These are phyloP conservation scores for Cutaneotrichosporon curvatum DNA, from an alignment of 1,284 basidiomycete species.

Conservation along the genomic window DNA sequence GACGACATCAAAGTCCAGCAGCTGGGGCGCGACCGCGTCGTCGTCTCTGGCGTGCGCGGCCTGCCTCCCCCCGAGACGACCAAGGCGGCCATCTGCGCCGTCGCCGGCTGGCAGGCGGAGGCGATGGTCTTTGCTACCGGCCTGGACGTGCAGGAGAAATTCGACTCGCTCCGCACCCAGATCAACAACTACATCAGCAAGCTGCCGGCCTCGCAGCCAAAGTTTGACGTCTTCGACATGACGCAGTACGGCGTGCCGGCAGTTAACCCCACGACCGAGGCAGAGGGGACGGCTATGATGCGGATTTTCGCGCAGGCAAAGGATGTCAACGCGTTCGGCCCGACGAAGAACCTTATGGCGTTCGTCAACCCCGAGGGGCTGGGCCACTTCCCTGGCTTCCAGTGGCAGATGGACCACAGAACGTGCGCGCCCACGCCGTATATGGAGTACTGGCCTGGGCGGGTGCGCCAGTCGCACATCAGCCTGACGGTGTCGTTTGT, in stretches of 20 bases:
- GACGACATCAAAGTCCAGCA: constrained; percentile 15
- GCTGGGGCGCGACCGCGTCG: constrained; percentile 18
- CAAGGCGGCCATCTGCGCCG: constrained; percentile 22
- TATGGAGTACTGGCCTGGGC: constrained; percentile 19
- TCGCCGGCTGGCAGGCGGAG: constrained; percentile 27
- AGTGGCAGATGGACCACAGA: constrained; percentile 8
- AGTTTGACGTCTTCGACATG: constrained; percentile 16
- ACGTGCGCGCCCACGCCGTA: constrained; percentile 8
- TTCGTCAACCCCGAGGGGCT: constrained; percentile 17
- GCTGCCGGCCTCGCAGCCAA: neutral
- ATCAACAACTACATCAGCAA: constrained; percentile 5
- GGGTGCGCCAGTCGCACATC: constrained; percentile 8
- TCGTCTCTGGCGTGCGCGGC: constrained; percentile 20
- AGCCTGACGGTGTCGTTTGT: constrained; percentile 10
- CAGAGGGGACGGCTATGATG: constrained; percentile 19
- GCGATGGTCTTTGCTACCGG: constrained; percentile 17
- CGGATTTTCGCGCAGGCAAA: constrained; percentile 23
- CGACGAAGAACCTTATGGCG: constrained; percentile 2
- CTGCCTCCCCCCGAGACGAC: constrained; percentile 25
- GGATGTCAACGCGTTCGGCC: constrained; percentile 14
- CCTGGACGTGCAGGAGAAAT: constrained; percentile 22
- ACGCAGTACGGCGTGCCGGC: constrained; percentile 22
- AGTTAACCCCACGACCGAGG: constrained; percentile 17
- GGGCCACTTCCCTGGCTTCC: constrained; percentile 20
- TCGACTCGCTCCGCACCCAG: constrained; percentile 19